phyloP scores from a whole-genome alignment of 345 rosid species.

The Salix viminalis region DNA sequence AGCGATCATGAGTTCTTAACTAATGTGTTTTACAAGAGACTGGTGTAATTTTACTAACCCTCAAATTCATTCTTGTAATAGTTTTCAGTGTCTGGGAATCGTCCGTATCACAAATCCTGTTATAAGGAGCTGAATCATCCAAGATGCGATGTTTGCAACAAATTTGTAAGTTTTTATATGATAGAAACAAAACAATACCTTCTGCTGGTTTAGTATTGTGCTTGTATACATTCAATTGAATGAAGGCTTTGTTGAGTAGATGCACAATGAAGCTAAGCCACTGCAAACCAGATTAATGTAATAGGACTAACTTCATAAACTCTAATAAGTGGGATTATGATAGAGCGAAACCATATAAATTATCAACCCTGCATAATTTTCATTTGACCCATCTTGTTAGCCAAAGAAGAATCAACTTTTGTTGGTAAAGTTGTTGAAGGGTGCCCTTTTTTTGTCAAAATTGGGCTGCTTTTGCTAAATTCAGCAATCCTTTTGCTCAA shows the following conservation, averaged over 20 bases:
- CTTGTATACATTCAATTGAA: no score
- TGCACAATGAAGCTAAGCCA: not conserved
- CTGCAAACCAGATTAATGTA: not conserved
- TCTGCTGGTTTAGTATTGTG: not conserved
- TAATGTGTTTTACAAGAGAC: not conserved
- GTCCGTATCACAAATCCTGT: slow-evolving; percentile 83
- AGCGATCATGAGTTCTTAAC: slow-evolving; percentile 10
- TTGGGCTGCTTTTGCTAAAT: not conserved
- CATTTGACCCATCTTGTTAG: not conserved
- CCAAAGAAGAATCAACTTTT: not conserved
- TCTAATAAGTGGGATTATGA: not conserved
- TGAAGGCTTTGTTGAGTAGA: not conserved
- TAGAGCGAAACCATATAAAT: not conserved
- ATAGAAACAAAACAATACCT: not conserved
- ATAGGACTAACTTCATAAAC: not conserved
- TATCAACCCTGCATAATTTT: not conserved
- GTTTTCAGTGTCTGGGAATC: slow-evolving; percentile 78
- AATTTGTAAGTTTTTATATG: slow-evolving; percentile 57
- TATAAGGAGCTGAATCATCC: slow-evolving; percentile 78
- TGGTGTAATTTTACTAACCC: slow-evolving; percentile 19
- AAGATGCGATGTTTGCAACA: slow-evolving; percentile 82
- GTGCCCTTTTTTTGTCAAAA: not conserved
- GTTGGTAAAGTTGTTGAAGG: not conserved
- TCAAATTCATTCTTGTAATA: slow-evolving; percentile 27
- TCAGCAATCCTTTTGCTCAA: not conserved